Percentiles rank a stretch among this genome's conserved stretches.
These are phyloP conservation scores for Chenopodium berlandieri DNA, from an alignment of 148 eudicot species.

Conservation along the genomic window DNA sequence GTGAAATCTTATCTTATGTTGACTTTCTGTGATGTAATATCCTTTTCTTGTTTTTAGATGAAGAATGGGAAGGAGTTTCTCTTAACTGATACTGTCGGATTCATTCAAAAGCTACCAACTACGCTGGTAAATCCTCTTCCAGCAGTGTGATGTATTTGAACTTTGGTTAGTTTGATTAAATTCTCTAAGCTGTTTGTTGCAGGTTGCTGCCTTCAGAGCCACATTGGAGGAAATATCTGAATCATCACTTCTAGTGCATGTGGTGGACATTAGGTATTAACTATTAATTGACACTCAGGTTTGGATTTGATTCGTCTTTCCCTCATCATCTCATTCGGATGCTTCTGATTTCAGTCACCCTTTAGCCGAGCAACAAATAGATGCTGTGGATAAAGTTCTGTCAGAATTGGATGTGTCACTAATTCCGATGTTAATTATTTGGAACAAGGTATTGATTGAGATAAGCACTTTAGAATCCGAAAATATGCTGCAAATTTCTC, in stretches of 20 bases:
- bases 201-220: conserved; percentile 99
- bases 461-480: background rate
- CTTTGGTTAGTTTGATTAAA: background rate
- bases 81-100: conserved; percentile 94
- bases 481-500: background rate
- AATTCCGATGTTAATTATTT: conserved; percentile 70
- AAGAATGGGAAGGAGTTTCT: conserved; percentile 87
- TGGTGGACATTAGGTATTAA: conserved; percentile 77
- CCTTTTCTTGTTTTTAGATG: conserved; percentile 39
- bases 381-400: conserved; percentile 82
- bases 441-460: conserved; percentile 75
- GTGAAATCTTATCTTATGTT: conserved; percentile 2
- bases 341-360: conserved; percentile 67
- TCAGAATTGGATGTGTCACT: conserved; percentile 73
- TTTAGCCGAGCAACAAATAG: conserved; percentile 78
- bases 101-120: conserved; percentile 93
- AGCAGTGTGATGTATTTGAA: conserved; percentile 1
- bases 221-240: conserved; percentile 94
- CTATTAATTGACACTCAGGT: conserved; percentile 7
- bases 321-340: conserved; percentile 16
- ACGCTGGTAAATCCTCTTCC: conserved; percentile 51
- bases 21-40: background rate
- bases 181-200: conserved; percentile 24
- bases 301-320: background rate
- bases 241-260: conserved; percentile 91